Evolutionary conservation across 495 filamentous ascomycete species (phyloP).

Genomic region (Penicillium macrosclerotiorum): DNA sequence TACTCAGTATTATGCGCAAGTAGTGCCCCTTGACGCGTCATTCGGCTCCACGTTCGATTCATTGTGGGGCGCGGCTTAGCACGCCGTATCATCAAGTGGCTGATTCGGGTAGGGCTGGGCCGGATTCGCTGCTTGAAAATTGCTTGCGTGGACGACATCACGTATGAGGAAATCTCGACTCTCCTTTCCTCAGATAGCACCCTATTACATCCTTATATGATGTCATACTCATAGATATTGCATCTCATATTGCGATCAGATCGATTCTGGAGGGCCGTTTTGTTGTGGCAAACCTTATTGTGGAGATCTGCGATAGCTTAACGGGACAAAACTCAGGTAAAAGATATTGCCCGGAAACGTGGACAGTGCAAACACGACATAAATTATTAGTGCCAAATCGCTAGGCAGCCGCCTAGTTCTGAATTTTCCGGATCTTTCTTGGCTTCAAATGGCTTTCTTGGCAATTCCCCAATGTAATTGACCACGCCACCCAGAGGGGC

Average conservation of each 20-base stretch:
- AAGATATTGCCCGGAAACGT: neutral
- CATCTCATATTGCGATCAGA: too few species aligned
- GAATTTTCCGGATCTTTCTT: too few species aligned
- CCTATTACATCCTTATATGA: neutral
- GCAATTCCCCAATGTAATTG: too few species aligned
- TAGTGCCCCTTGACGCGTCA: slow-evolving; percentile 5
- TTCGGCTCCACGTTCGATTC: slow-evolving; percentile 4
- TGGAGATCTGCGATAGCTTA: neutral
- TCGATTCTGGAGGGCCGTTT: too few species aligned
- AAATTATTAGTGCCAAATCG: neutral
- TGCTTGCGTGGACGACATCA: slow-evolving; percentile 4
- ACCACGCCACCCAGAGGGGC: too few species aligned
- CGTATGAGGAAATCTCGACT: neutral
- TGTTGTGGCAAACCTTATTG: neutral
- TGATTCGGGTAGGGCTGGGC: slow-evolving; percentile 7
- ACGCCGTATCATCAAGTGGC: neutral
- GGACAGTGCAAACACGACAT: neutral
- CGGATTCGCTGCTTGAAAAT: slow-evolving; percentile 4
- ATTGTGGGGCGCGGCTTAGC: slow-evolving; percentile 7
- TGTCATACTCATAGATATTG: neutral
- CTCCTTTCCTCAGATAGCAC: neutral
- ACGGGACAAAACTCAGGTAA: neutral
- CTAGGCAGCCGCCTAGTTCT: neutral
- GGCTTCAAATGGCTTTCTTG: too few species aligned
- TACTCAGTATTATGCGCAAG: slow-evolving; percentile 1